These are phyloP conservation scores for Bretschneidera sinensis DNA, from an alignment of 345 rosid species.

Conservation along the genomic window DNA sequence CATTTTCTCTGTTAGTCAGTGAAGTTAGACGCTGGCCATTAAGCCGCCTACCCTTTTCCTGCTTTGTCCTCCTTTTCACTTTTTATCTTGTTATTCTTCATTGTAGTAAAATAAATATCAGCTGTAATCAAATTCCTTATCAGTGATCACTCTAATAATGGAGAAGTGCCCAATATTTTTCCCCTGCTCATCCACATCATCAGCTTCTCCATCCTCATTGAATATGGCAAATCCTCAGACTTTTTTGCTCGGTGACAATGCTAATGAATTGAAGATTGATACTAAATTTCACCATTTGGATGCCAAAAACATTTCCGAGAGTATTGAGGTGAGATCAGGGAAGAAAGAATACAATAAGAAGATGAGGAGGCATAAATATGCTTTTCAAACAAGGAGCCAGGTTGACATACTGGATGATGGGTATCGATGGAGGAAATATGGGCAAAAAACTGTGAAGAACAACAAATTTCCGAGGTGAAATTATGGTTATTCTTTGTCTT, in stretches of 20 bases:
- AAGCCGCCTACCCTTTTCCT: slow-evolving; percentile 30
- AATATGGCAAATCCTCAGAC: slow-evolving; percentile 3
- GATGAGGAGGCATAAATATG: slow-evolving; percentile 31
- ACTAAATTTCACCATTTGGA: background rate
- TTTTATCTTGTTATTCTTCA: background rate
- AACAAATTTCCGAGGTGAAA: slow-evolving; percentile 38
- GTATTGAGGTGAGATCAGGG: slow-evolving; percentile 1
- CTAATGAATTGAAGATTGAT: slow-evolving; percentile 5
- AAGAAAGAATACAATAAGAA: slow-evolving; percentile 16
- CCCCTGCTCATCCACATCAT: slow-evolving; percentile 1
- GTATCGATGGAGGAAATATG: slow-evolving; percentile 50
- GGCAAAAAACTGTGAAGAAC: slow-evolving; percentile 40
- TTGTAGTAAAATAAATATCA: too few relatives aligned
- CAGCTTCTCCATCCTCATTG: slow-evolving; percentile 18
- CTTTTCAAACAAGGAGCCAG: slow-evolving; percentile 46
- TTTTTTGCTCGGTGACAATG: slow-evolving; percentile 3
- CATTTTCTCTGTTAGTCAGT: slow-evolving; percentile 8
- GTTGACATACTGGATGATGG: slow-evolving; percentile 53
- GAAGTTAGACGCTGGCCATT: slow-evolving; percentile 18
- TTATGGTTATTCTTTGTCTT: background rate
- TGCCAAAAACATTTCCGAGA: background rate
- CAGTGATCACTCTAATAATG: slow-evolving; percentile 11
- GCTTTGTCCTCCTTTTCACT: background rate
- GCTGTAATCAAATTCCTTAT: too few relatives aligned
- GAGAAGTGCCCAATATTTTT: slow-evolving; percentile 21